phyloP scores from a whole-genome alignment of 2,329 filamentous ascomycete genomes.

The Aspergillus clavatus region DNA sequence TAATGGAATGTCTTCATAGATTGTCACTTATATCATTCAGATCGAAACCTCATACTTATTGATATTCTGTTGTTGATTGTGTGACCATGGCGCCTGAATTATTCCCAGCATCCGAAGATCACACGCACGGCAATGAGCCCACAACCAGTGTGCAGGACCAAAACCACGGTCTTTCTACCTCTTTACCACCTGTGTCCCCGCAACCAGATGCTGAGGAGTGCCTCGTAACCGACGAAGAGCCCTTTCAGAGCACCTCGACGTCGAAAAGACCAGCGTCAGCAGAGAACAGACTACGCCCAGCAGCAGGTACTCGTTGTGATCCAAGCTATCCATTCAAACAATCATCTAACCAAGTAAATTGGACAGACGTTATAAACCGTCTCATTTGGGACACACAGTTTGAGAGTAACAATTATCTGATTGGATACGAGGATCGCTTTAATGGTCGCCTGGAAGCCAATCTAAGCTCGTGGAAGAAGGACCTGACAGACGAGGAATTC shows the following conservation, averaged over 20 bases:
- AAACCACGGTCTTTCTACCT: neutral
- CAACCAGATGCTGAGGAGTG: neutral
- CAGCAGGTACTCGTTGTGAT: conserved; percentile 7
- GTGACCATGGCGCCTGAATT: neutral
- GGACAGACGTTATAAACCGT: conserved; percentile 45
- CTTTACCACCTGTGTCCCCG: neutral
- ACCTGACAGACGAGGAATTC: conserved; percentile 53
- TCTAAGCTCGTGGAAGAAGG: conserved; percentile 49
- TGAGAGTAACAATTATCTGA: conserved; percentile 43
- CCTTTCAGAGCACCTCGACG: neutral
- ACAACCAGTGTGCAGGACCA: neutral
- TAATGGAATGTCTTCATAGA: neutral
- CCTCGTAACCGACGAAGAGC: neutral
- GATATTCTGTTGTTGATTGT: neutral
- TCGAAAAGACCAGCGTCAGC: conserved; percentile 1
- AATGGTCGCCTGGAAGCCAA: conserved; percentile 45
- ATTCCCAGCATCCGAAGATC: neutral
- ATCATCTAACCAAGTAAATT: neutral
- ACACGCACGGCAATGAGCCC: neutral
- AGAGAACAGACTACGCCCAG: conserved; percentile 15
- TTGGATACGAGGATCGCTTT: conserved; percentile 54
- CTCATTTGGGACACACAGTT: conserved; percentile 48
- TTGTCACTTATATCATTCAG: neutral
- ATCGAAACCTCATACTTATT: neutral
- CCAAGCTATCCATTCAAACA: neutral